These are phyloP conservation scores for Parastagonospora avenae DNA, from an alignment of 2,329 filamentous ascomycete species.

Conservation along the genomic window DNA sequence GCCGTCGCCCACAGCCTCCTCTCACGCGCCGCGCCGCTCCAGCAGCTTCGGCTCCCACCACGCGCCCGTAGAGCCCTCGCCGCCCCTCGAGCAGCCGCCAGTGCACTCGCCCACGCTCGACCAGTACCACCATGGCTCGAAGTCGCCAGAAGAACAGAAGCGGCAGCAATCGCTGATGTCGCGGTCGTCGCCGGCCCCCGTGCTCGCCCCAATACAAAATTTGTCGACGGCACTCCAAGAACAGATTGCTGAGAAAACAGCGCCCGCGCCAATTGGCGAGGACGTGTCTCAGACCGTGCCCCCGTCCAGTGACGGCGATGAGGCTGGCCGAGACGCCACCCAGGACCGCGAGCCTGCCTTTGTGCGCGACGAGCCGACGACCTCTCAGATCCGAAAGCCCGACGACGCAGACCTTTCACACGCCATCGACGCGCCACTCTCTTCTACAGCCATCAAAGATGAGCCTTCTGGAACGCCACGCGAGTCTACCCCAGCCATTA, in stretches of 20 bases:
- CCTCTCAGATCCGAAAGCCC: slow-evolving; percentile 34
- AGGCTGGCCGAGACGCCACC: slow-evolving; percentile 21
- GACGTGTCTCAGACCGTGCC: slow-evolving; percentile 33
- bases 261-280: slow-evolving; percentile 23
- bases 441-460: slow-evolving; percentile 48
- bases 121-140: slow-evolving; percentile 53
- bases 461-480: slow-evolving; percentile 48
- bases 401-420: slow-evolving; percentile 14
- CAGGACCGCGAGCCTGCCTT: slow-evolving; percentile 41
- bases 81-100: slow-evolving; percentile 41
- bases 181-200: slow-evolving; percentile 37
- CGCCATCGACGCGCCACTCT: slow-evolving; percentile 10
- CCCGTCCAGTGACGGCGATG: slow-evolving; percentile 9
- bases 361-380: slow-evolving; percentile 33
- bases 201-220: slow-evolving; percentile 50
- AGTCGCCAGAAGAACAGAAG: slow-evolving; percentile 50
- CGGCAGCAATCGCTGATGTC: slow-evolving; percentile 45
- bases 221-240: slow-evolving; percentile 31
- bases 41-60: slow-evolving; percentile 43
- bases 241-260: slow-evolving; percentile 16
- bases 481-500: slow-evolving; percentile 38
- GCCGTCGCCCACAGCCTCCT: slow-evolving; percentile 35
- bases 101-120: slow-evolving; percentile 53
- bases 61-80: slow-evolving; percentile 48
- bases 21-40: slow-evolving; percentile 36